phyloP scores from a whole-genome alignment of 768 basidiomycete genomes.

The Leccinum variicolor region DNA sequence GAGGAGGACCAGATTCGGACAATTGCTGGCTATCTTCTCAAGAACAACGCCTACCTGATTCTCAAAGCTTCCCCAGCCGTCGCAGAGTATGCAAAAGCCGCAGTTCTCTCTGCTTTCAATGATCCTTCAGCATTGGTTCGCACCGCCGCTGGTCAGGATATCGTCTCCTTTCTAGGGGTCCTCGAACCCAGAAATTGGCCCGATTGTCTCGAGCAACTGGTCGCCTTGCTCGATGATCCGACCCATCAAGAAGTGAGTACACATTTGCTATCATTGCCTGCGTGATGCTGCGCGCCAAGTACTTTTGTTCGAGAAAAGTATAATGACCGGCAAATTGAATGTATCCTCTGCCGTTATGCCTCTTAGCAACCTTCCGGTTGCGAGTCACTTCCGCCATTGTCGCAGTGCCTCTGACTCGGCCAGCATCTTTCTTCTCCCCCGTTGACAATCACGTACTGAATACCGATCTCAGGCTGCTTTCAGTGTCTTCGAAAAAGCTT shows the following conservation, averaged over 20 bases:
- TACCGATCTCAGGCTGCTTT: conserved; percentile 69
- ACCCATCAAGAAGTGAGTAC: conserved; percentile 83
- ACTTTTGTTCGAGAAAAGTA: not conserved
- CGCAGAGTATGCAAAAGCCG: conserved; percentile 66
- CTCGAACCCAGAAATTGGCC: conserved; percentile 94
- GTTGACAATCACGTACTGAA: conserved; percentile 13
- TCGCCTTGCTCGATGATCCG: conserved; percentile 75
- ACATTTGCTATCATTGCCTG: not conserved
- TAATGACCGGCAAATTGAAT: conserved; percentile 3
- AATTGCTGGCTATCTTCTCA: conserved; percentile 94
- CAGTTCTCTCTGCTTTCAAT: conserved; percentile 77
- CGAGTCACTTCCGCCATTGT: conserved; percentile 1
- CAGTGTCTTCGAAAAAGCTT: conserved; percentile 90
- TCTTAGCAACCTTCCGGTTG: not conserved
- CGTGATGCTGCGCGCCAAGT: not conserved
- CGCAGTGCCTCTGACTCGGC: not conserved
- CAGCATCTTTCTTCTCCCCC: not conserved
- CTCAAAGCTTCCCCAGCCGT: conserved; percentile 65
- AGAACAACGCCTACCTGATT: conserved; percentile 88
- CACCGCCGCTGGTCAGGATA: conserved; percentile 90
- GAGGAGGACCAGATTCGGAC: conserved; percentile 93
- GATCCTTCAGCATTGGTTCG: conserved; percentile 85
- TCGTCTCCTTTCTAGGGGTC: conserved; percentile 84
- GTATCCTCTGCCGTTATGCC: not conserved
- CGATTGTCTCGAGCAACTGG: conserved; percentile 84